Evolutionary conservation across 805 yeast species (phyloP), one percentile per base, ranked within the genome.

Genomic region (Yamadazyma endophytica): DNA sequence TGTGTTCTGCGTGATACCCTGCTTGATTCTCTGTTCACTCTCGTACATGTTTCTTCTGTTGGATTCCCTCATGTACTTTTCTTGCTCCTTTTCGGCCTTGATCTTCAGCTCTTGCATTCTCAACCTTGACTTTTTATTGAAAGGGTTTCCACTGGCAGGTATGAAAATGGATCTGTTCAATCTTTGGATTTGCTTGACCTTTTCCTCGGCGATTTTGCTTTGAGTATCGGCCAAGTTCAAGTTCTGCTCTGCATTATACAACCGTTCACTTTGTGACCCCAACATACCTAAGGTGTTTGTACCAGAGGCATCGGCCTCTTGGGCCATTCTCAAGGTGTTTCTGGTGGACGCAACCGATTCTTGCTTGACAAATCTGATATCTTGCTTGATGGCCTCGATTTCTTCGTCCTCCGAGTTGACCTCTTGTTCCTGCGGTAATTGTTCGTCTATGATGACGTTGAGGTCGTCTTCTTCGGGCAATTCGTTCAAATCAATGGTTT

Each of bases 201-300:
- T 84, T 24, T 79, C 85, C 41, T 82, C 88, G 4, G 95, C 95
- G 33, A 84, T 74, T 44, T 78, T 68, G 36, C 85, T 84, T 53
- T 88, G 96, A 3, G 86, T 80, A 36, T 79, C 82, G 31, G 94
- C 86, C 33, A 84, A 61, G 32, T 83, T 75, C 44, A 90, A 63
- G 43, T 80, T 80, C 42, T 76, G 75, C 52, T 92, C 96, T 13
- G 89, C 79, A 48, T 76, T 77, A 54, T 82, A 84, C 41, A 92
- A 65, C 29, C 86, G 70, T 52, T 88, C 96, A 35, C 92, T 79
- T 57, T 92, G 97, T n/a, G 89, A 75, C 16, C 98, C 98, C 29
- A 92, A 70, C 77, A 86, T 77, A 17, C 96, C 97, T 40, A 90
- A 59, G 0, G 97, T 82, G 52, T 90, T 89, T 13, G 65, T 56